Evolutionary conservation across 2,329 filamentous ascomycete species (phyloP).

Genomic region (Thelonectria rubi): DNA sequence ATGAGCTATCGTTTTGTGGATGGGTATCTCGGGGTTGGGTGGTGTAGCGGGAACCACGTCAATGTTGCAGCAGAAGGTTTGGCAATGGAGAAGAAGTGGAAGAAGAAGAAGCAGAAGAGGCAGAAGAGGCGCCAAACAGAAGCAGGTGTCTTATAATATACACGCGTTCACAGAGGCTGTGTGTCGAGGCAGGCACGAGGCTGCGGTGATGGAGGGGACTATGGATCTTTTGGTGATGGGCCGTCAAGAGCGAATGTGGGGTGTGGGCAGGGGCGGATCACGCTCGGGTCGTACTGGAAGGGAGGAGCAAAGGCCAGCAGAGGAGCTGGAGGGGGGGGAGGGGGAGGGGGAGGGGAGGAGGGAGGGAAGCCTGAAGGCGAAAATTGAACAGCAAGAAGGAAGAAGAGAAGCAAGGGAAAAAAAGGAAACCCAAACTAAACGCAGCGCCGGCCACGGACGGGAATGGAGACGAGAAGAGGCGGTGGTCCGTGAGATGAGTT

Average conservation of each 20-base stretch:
- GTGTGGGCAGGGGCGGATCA: slow-evolving; percentile 17
- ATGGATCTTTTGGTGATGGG: slow-evolving; percentile 1
- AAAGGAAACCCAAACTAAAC: neutral
- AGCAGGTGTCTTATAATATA: neutral
- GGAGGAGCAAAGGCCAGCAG: neutral
- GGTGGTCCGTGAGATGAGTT: slow-evolving; percentile 22
- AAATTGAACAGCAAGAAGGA: too few species aligned
- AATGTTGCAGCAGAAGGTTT: slow-evolving; percentile 1
- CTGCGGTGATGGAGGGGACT: slow-evolving; percentile 16
- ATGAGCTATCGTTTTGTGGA: slow-evolving; percentile 17
- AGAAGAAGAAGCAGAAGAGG: neutral
- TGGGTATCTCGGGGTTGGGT: neutral
- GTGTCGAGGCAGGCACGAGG: slow-evolving; percentile 10
- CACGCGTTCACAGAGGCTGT: slow-evolving; percentile 23
- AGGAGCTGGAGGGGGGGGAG: too few species aligned
- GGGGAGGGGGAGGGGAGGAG: too few species aligned
- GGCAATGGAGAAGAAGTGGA: neutral
- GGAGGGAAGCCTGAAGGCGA: too few species aligned
- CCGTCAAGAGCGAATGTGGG: slow-evolving; percentile 7
- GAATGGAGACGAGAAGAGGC: neutral
- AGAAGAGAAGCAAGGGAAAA: neutral
- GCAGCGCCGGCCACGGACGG: neutral
- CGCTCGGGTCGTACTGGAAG: slow-evolving; percentile 10
- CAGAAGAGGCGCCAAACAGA: neutral
- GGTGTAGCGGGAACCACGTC: neutral